Evolutionary conservation across 169 alveolate genomes (phyloP).

Genomic region (Plasmodium malariae): DNA sequence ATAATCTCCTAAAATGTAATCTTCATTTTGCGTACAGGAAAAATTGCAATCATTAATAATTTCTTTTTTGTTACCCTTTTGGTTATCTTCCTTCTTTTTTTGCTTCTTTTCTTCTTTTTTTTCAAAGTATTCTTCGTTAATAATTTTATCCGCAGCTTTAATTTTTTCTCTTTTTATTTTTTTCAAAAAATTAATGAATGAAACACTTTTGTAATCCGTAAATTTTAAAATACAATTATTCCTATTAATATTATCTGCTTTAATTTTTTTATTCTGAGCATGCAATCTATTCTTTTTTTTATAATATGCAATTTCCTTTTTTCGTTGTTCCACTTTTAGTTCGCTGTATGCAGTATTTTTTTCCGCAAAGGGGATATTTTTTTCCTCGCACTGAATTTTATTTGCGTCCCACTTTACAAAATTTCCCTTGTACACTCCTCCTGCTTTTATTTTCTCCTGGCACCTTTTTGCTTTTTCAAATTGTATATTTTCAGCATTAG

Average conservation of each 20-base stretch:
- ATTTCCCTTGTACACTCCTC: no score
- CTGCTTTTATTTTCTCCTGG: not conserved
- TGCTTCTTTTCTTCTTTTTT: no score
- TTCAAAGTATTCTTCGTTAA: slow-evolving; percentile 6
- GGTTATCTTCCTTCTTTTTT: not conserved
- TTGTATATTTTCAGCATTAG: no score
- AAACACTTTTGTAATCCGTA: slow-evolving; percentile 16
- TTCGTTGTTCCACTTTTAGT: not conserved
- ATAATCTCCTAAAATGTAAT: no score
- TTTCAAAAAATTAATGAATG: slow-evolving; percentile 3
- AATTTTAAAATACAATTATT: not conserved
- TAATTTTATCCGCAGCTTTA: not conserved
- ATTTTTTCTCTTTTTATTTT: slow-evolving; percentile 29
- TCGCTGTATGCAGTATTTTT: not conserved
- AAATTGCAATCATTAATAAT: not conserved
- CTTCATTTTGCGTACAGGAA: slow-evolving; percentile 7
- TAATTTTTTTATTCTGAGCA: not conserved
- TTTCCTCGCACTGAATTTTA: not conserved
- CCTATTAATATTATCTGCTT: not conserved
- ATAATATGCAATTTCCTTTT: not conserved
- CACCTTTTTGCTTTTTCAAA: not conserved
- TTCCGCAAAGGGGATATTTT: not conserved
- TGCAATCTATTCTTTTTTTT: not conserved
- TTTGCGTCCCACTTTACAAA: no score
- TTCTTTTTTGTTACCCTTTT: not conserved